Evolutionary conservation across 2,329 filamentous ascomycete species (phyloP).

Genomic region (Metarhizium anisopliae): DNA sequence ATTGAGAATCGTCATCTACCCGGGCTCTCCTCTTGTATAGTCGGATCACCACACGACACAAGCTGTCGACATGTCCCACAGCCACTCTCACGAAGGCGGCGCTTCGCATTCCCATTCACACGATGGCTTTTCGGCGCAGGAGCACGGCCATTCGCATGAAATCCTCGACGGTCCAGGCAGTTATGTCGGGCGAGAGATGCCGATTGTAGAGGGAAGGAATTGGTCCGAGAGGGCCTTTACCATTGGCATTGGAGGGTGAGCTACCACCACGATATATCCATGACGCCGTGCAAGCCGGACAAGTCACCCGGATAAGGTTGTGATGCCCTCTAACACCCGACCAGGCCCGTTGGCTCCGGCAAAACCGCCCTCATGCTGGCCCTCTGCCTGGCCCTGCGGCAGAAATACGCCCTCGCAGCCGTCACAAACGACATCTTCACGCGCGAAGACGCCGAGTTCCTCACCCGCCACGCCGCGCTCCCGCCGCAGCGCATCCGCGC

Average conservation of each 20-base stretch:
- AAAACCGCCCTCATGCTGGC: constrained; percentile 97
- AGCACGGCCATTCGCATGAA: constrained; percentile 93
- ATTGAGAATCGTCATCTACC: too few relatives aligned
- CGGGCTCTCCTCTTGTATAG: too few relatives aligned
- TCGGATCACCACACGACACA: too few relatives aligned
- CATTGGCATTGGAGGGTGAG: constrained; percentile 93
- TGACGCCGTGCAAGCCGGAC: too few relatives aligned
- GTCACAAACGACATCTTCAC: constrained; percentile 99
- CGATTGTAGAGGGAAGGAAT: constrained; percentile 76
- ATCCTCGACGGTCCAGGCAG: constrained; percentile 90
- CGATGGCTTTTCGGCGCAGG: constrained; percentile 47
- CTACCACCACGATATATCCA: background rate
- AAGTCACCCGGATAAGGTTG: too few relatives aligned
- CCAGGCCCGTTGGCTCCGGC: constrained; percentile 85
- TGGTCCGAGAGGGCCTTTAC: constrained; percentile 91
- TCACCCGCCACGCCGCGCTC: constrained; percentile 77
- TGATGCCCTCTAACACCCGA: too few relatives aligned
- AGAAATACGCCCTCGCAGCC: constrained; percentile 77
- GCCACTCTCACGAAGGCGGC: constrained; percentile 45
- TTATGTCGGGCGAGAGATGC: constrained; percentile 85
- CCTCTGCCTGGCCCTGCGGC: constrained; percentile 76
- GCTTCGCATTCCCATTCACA: constrained; percentile 53
- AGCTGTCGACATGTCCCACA: constrained; percentile 24
- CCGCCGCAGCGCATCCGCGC: constrained; percentile 78
- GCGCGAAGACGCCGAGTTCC: constrained; percentile 94